These are phyloP conservation scores for Ligustrum vulgare DNA, from an alignment of 257 asterid genomes.

Conservation along the genomic window DNA sequence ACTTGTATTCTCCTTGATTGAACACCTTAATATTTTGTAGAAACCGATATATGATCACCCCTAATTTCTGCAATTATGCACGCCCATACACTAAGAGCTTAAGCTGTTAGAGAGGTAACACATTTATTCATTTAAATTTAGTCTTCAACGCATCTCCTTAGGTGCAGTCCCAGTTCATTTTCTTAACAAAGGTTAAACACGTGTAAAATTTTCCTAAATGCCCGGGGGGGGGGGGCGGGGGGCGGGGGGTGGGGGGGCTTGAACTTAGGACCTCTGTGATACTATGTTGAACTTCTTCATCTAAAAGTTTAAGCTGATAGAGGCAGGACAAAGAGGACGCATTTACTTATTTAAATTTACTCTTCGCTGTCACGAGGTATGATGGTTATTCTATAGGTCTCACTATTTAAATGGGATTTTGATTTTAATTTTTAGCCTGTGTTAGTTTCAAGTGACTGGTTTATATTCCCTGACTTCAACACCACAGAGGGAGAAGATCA, in stretches of 20 bases:
- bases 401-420: not conserved
- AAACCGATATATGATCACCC: not conserved
- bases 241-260: too few relatives aligned
- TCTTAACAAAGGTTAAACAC: too few relatives aligned
- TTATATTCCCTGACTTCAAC: slow-evolving; percentile 3
- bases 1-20: not conserved
- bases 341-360: too few relatives aligned
- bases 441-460: not conserved
- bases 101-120: not conserved
- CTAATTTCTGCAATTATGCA: not conserved
- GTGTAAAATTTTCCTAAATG: too few relatives aligned
- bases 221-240: not conserved
- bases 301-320: too few relatives aligned
- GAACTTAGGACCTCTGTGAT: not conserved
- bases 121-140: not conserved
- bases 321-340: not conserved
- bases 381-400: not conserved
- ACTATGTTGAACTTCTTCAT: too few relatives aligned
- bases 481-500: slow-evolving; percentile 47
- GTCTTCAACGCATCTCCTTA: not conserved
- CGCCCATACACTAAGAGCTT: not conserved
- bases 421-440: not conserved
- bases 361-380: not conserved
- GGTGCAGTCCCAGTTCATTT: not conserved
- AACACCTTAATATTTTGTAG: not conserved